Evolutionary conservation across 768 basidiomycete genomes (phyloP), one percentile per base, ranked within the genome.

Genomic region (Suillus plorans): DNA sequence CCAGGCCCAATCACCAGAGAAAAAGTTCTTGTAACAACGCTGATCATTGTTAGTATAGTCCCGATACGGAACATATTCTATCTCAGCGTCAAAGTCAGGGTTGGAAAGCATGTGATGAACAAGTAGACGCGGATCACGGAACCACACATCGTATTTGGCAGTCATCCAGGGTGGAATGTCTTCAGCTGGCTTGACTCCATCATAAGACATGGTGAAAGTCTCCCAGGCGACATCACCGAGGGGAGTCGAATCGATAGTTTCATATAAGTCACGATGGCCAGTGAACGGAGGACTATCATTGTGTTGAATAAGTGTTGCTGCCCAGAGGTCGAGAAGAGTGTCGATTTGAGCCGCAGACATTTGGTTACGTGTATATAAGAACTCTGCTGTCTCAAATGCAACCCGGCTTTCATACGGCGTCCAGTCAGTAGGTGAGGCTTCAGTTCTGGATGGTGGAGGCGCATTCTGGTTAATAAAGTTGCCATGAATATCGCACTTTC

Each of bases 1-100:
- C 72, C 71, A 76, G 3, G 67, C 72, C 76, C 73, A 76, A n/a
- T 74, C 64, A 10, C 70, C 74, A 6, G 73, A 75, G 66, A 78
- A 70, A 36, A 63, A 69, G 41, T 70, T 69, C 37, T 45, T 45
- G 25, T 44, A 71, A 28, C 62, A 65, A 1, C 64, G 64, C 4
- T 63, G 37, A 3, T 65, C 44, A 1, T 61, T 62, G 13, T 68
- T 36, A 6, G 41, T 49, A 50, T 65, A 71, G 55, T 73, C 68
- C n/a, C 37, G 39, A 37, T 64, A 70, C 9, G 68, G 72, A 1
- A 36, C 20, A 16, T 61, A 64, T 59, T 77, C 69, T 8, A 73
- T 69, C 28, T 70, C 65, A 6, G 59, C 39, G 1, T 44, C 60
- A 34, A 72, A 73, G 39, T 70, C 70, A 7, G 70, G 71, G 52